Conservation (phyloP, 306 rosid species). For the Prunus davidiana region DNA sequence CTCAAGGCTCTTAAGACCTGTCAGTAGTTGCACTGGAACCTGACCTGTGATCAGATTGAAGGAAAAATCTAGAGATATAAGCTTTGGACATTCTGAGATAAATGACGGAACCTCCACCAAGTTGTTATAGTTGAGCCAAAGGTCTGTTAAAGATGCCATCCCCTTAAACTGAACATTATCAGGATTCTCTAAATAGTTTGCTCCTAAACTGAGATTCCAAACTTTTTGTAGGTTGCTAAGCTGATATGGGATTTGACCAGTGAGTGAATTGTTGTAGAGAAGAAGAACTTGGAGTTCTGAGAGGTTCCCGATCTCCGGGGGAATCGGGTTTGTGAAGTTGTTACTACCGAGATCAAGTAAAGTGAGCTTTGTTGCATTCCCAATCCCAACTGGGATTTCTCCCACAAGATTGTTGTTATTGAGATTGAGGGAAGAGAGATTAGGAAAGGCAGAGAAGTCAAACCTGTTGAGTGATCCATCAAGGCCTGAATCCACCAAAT, state of each 20-base stretch:
- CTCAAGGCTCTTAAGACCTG: conserved; percentile 42
- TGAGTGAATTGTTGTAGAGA: conserved; percentile 1
- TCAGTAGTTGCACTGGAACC: conserved; percentile 37
- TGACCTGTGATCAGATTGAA: not conserved
- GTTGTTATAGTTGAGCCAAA: not conserved
- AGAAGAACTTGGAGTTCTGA: conserved; percentile 1
- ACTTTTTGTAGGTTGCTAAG: not conserved
- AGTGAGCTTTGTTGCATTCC: conserved; percentile 42
- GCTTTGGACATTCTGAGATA: not conserved
- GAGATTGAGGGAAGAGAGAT: conserved; percentile 56
- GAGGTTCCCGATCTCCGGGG: not conserved
- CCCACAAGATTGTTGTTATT: conserved; percentile 44
- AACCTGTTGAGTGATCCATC: conserved; percentile 47
- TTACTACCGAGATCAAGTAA: conserved; percentile 43
- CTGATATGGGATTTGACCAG: not conserved
- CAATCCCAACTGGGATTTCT: conserved; percentile 42
- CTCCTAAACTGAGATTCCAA: conserved; percentile 2
- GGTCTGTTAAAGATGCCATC: conserved; percentile 1
- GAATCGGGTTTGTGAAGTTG: conserved; percentile 13
- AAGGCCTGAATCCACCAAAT: conserved; percentile 44
- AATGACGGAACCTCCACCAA: not conserved
- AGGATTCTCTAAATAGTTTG: not conserved
- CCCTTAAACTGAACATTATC: not conserved
- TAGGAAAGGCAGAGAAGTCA: conserved; percentile 49
- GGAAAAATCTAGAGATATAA: not conserved